A percentile compares a stretch with the other conserved stretches of the same genome.
Evolutionary conservation across 2,329 filamentous ascomycete species (phyloP).

Genomic region (Alternaria longipes): DNA sequence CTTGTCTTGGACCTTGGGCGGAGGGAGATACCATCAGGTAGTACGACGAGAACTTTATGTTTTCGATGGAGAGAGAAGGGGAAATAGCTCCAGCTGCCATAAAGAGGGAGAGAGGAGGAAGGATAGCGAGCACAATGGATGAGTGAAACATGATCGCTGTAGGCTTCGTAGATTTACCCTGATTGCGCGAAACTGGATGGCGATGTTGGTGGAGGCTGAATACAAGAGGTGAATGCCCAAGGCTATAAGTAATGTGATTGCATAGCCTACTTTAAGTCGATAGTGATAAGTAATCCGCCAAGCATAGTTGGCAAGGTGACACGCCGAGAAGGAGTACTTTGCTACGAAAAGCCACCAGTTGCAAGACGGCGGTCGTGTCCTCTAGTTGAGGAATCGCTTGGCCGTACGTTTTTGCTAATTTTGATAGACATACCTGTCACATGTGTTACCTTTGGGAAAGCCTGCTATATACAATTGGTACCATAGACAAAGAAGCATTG

Average conservation of each 20-base stretch:
- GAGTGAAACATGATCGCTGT: neutral
- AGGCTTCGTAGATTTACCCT: neutral
- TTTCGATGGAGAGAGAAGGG: neutral
- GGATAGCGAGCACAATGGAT: neutral
- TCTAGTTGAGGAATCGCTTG: neutral
- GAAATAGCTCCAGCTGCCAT: neutral
- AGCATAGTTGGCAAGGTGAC: neutral
- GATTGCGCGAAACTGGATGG: neutral
- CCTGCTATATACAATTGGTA: too few relatives aligned
- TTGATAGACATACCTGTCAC: neutral
- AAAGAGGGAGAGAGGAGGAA: neutral
- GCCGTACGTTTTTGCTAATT: neutral
- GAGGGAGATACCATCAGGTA: constrained; percentile 18
- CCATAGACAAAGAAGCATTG: neutral
- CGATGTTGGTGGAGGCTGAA: neutral
- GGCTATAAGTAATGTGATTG: neutral
- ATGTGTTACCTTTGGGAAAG: neutral
- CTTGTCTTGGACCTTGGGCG: constrained; percentile 5
- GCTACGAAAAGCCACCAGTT: neutral
- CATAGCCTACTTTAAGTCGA: neutral
- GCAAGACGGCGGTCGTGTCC: neutral
- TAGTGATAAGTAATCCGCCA: neutral
- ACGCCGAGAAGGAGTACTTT: neutral
- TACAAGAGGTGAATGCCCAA: neutral
- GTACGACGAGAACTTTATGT: constrained; percentile 12